These are phyloP conservation scores for Yarrowia osloensis DNA, from an alignment of 805 yeast species.

Conservation along the genomic window DNA sequence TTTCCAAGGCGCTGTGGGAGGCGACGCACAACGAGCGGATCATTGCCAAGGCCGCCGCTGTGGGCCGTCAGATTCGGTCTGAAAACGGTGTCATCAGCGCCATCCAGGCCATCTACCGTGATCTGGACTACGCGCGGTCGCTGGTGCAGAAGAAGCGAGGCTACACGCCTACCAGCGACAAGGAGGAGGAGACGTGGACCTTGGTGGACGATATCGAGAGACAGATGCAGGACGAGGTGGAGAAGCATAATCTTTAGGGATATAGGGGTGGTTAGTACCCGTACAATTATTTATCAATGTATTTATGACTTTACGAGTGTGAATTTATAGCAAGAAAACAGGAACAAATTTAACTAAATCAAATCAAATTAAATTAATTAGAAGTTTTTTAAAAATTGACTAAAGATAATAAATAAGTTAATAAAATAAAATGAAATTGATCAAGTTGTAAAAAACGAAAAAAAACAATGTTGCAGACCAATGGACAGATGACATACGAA, in stretches of 20 bases:
- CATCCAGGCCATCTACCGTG: slow-evolving; percentile 72
- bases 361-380: too few species aligned
- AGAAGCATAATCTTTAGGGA: neutral
- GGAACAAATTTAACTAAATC: too few species aligned
- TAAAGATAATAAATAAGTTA: too few species aligned
- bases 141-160: slow-evolving; percentile 36
- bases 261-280: too few species aligned
- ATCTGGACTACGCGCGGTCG: slow-evolving; percentile 73
- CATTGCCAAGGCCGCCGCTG: slow-evolving; percentile 61
- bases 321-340: too few species aligned
- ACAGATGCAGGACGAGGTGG: slow-evolving; percentile 28
- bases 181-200: slow-evolving; percentile 28
- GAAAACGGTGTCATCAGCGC: slow-evolving; percentile 84
- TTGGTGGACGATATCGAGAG: slow-evolving; percentile 27
- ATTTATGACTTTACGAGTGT: neutral
- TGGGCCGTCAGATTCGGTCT: slow-evolving; percentile 63
- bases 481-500: too few species aligned
- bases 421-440: too few species aligned
- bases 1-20: slow-evolving; percentile 68
- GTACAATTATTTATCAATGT: neutral
- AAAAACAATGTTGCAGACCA: too few species aligned
- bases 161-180: slow-evolving; percentile 10
- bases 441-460: too few species aligned
- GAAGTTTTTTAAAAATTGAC: too few species aligned
- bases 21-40: slow-evolving; percentile 68